Conservation (phyloP, 768 basidiomycete species). For the Boletus insuetus region DNA sequence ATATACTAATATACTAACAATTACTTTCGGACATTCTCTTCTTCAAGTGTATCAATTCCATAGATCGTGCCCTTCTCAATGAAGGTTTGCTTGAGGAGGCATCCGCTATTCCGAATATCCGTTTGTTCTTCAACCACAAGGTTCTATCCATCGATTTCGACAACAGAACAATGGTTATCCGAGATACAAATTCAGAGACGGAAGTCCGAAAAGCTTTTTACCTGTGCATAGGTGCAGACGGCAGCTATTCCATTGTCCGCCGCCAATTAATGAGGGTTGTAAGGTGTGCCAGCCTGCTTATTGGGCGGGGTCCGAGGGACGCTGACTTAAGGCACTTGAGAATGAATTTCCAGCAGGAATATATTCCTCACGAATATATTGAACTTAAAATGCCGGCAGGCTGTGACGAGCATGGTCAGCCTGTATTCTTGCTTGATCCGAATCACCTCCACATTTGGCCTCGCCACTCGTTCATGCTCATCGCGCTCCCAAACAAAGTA, state of each 20-base stretch:
- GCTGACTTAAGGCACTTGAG: constrained; percentile 42
- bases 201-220: constrained; percentile 58
- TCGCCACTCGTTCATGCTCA: constrained; percentile 98
- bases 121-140: constrained; percentile 78
- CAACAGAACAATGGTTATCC: constrained; percentile 50
- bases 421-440: constrained; percentile 83
- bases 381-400: constrained; percentile 95
- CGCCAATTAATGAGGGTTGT: constrained; percentile 94
- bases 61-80: constrained; percentile 86
- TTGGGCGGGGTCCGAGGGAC: constrained; percentile 3
- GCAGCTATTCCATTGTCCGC: constrained; percentile 88
- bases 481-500: constrained; percentile 97
- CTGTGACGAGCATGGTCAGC: constrained; percentile 52
- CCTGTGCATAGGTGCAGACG: constrained; percentile 90
- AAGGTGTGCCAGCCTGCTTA: constrained; percentile 52
- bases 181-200: constrained; percentile 41
- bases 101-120: constrained; percentile 58
- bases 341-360: constrained; percentile 94
- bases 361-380: constrained; percentile 94
- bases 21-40: constrained; percentile 23
- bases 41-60: constrained; percentile 86
- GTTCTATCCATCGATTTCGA: constrained; percentile 76
- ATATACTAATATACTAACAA: constrained; percentile 14
- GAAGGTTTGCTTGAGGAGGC: constrained; percentile 79
- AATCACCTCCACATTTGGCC: constrained; percentile 99